Conservation (phyloP, 1,284 basidiomycete genomes). For the Phaffia rhodozyma region DNA sequence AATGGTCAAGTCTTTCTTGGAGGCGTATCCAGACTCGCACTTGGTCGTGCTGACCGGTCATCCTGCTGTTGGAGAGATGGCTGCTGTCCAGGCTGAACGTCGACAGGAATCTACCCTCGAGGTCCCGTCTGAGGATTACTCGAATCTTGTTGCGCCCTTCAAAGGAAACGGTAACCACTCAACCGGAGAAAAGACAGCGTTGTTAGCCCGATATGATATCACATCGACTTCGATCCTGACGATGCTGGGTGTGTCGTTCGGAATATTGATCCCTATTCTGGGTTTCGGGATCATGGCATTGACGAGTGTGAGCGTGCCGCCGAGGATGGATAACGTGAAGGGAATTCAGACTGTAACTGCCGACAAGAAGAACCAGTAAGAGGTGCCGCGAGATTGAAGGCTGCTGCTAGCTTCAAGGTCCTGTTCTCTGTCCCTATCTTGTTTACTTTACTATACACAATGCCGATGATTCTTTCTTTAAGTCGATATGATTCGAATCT, state of each 20-base stretch:
- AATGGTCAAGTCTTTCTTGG: background rate
- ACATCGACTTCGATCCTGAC: slow-evolving; percentile 68
- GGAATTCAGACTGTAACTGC: slow-evolving; percentile 11
- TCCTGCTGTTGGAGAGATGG: background rate
- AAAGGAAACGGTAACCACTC: background rate
- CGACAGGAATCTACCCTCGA: background rate
- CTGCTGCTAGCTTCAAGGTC: no score
- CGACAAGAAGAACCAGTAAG: slow-evolving; percentile 18
- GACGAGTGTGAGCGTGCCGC: slow-evolving; percentile 28
- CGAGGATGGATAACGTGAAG: slow-evolving; percentile 15
- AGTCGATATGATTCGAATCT: no score
- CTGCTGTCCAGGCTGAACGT: background rate
- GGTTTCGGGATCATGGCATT: slow-evolving; percentile 55
- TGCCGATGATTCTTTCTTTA: no score
- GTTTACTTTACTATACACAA: no score
- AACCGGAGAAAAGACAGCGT: slow-evolving; percentile 18
- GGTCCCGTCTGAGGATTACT: no score
- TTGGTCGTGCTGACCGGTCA: slow-evolving; percentile 14
- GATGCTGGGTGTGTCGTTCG: slow-evolving; percentile 52
- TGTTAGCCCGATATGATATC: slow-evolving; percentile 57
- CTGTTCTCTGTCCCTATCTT: no score
- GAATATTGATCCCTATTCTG: slow-evolving; percentile 58
- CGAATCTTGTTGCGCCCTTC: no score
- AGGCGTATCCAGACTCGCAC: background rate
- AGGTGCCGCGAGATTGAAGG: no score